These are phyloP conservation scores for Eutrema japonicum DNA, from an alignment of 345 rosid genomes.

Conservation along the genomic window DNA sequence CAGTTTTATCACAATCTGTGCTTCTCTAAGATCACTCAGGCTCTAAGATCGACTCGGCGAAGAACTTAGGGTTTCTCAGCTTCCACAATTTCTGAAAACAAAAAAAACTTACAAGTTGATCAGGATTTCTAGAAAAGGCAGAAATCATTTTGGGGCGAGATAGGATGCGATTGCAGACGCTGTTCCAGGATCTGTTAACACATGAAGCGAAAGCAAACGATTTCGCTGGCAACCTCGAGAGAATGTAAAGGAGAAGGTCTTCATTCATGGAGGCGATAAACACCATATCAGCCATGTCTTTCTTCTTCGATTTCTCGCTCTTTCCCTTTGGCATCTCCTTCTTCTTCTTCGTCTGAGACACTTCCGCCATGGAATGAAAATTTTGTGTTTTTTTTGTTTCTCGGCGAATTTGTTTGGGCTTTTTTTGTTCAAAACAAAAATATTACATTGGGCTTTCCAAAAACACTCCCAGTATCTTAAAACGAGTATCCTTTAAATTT, in stretches of 20 bases:
- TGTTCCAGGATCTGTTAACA: slow-evolving; percentile 43
- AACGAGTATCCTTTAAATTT: too few species aligned
- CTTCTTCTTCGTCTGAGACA: slow-evolving; percentile 21
- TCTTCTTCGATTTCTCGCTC: slow-evolving; percentile 35
- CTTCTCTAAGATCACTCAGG: not conserved
- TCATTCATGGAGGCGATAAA: slow-evolving; percentile 36
- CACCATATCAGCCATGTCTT: not conserved
- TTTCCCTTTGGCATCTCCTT: slow-evolving; percentile 16
- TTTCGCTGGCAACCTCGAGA: slow-evolving; percentile 38
- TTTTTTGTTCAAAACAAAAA: not conserved
- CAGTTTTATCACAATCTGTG: not conserved
- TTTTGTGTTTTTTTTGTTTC: not conserved
- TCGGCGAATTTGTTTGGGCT: slow-evolving; percentile 29
- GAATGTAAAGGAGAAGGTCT: slow-evolving; percentile 38
- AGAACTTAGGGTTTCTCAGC: not conserved
- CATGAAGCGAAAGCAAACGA: slow-evolving; percentile 45
- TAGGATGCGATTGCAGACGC: slow-evolving; percentile 36
- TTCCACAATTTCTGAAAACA: not conserved
- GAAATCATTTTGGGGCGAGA: slow-evolving; percentile 39
- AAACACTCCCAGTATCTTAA: too few species aligned
- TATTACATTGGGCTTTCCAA: not conserved
- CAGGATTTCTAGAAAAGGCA: slow-evolving; percentile 35
- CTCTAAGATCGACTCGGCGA: not conserved
- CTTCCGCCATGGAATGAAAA: not conserved
- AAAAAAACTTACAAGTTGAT: slow-evolving; percentile 26